A percentile compares a stretch with the other conserved stretches of the same genome.
These are phyloP conservation scores for Aspergillus proliferans DNA, from an alignment of 2,329 filamentous ascomycete genomes.

Conservation along the genomic window DNA sequence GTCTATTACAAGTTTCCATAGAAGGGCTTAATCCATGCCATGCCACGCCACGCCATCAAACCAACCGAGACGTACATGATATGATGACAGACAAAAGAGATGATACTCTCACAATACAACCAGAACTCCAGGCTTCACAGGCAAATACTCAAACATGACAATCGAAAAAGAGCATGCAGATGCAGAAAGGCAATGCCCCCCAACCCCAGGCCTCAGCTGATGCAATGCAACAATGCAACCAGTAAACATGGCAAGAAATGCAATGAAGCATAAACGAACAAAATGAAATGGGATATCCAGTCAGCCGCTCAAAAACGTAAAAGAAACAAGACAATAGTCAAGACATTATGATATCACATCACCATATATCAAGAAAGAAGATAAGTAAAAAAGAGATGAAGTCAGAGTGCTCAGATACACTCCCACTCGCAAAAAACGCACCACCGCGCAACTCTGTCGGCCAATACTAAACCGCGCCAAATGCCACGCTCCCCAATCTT, in stretches of 20 bases:
- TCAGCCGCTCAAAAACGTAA: neutral
- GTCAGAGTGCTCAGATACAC: conserved; percentile 30
- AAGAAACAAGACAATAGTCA: neutral
- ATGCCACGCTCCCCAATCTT: conserved; percentile 59
- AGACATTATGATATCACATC: neutral
- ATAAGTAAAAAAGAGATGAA: conserved; percentile 3
- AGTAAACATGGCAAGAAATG: neutral
- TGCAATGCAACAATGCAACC: neutral
- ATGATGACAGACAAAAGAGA: no score
- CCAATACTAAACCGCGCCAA: conserved; percentile 59
- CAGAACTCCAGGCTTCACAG: no score
- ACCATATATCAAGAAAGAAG: neutral
- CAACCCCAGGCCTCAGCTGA: neutral
- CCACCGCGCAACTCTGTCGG: conserved; percentile 60
- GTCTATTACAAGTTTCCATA: no score
- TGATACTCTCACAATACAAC: no score
- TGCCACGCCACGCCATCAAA: no score
- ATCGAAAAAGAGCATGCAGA: neutral
- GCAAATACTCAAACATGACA: neutral
- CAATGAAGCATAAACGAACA: neutral
- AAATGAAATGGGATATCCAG: neutral
- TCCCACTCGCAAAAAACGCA: conserved; percentile 66
- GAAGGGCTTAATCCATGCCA: no score
- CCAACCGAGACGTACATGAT: no score
- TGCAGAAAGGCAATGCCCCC: neutral